Percentiles rank a stretch among this genome's conserved stretches.
phyloP scores from a whole-genome alignment of 2,329 filamentous ascomycete species.

The Epichloe sp. region DNA sequence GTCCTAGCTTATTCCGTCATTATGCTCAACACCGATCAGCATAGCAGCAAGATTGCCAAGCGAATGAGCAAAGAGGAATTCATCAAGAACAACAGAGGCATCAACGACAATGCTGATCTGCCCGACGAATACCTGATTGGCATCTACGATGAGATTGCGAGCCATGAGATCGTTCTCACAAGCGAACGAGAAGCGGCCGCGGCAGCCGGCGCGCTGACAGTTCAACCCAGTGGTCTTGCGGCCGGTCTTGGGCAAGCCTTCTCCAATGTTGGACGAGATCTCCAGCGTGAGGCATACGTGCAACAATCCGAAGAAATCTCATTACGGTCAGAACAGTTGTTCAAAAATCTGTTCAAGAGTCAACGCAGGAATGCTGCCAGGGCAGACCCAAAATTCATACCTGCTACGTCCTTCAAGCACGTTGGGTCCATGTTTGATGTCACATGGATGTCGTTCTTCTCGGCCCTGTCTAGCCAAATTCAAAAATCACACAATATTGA shows the following conservation, averaged over 20 bases:
- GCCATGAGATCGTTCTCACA: slow-evolving; percentile 86
- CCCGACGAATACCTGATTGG: slow-evolving; percentile 80
- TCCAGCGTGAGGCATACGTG: slow-evolving; percentile 84
- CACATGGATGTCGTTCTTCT: slow-evolving; percentile 98
- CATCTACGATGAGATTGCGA: slow-evolving; percentile 86
- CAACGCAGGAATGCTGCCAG: slow-evolving; percentile 71
- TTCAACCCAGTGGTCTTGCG: slow-evolving; percentile 52
- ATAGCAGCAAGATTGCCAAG: slow-evolving; percentile 70
- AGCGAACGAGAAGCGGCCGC: slow-evolving; percentile 86
- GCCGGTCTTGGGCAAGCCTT: slow-evolving; percentile 79
- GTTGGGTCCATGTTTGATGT: slow-evolving; percentile 98
- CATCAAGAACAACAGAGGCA: slow-evolving; percentile 97
- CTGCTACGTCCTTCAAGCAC: slow-evolving; percentile 85
- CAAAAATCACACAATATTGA: slow-evolving; percentile 90
- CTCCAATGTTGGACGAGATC: slow-evolving; percentile 79
- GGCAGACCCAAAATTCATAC: slow-evolving; percentile 63
- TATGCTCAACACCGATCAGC: slow-evolving; percentile 88
- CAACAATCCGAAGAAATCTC: slow-evolving; percentile 92
- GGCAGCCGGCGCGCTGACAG: slow-evolving; percentile 50
- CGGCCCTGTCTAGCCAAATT: slow-evolving; percentile 81
- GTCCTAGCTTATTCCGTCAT: slow-evolving; percentile 95
- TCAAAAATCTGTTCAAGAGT: slow-evolving; percentile 83
- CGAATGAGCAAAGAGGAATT: slow-evolving; percentile 96
- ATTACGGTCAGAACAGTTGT: slow-evolving; percentile 62
- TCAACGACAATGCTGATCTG: slow-evolving; percentile 90